Evolutionary conservation across 2,329 filamentous ascomycete species (phyloP).

Genomic region (Alternaria burnsii): DNA sequence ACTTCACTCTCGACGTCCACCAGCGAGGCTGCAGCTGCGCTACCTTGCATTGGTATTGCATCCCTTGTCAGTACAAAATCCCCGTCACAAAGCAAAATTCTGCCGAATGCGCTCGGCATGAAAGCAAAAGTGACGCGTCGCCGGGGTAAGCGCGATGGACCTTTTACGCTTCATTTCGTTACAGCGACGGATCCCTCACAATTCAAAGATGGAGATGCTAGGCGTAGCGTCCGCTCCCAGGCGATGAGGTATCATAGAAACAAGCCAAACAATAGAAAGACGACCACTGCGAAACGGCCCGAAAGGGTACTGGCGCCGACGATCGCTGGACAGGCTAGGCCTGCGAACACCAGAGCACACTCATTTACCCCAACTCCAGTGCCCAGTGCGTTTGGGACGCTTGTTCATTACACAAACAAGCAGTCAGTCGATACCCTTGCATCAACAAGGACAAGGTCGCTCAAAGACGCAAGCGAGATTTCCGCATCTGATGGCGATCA

Average conservation of each 20-base stretch:
- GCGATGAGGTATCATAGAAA: slow-evolving; percentile 45
- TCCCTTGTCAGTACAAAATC: background rate
- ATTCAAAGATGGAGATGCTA: slow-evolving; percentile 39
- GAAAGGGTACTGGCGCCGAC: background rate
- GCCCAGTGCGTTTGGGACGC: background rate
- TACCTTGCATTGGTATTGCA: fast-evolving
- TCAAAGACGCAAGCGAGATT: background rate
- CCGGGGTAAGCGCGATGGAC: slow-evolving; percentile 34
- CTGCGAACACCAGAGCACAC: background rate
- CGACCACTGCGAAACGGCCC: background rate
- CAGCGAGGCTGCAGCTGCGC: background rate
- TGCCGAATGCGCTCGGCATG: background rate
- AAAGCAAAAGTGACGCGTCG: slow-evolving; percentile 23
- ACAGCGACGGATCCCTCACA: slow-evolving; percentile 43
- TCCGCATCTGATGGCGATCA: background rate
- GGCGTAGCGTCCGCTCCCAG: slow-evolving; percentile 44
- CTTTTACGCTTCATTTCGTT: slow-evolving; percentile 42
- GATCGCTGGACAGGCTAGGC: background rate
- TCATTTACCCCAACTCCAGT: background rate
- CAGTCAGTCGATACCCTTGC: background rate
- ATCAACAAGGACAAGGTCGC: background rate
- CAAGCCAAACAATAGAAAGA: slow-evolving; percentile 11
- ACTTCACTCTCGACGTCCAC: background rate
- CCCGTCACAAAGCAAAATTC: background rate
- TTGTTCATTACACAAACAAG: background rate